These are phyloP conservation scores for Amylostereum chailletii DNA, from an alignment of 1,284 basidiomycete species.

Conservation along the genomic window DNA sequence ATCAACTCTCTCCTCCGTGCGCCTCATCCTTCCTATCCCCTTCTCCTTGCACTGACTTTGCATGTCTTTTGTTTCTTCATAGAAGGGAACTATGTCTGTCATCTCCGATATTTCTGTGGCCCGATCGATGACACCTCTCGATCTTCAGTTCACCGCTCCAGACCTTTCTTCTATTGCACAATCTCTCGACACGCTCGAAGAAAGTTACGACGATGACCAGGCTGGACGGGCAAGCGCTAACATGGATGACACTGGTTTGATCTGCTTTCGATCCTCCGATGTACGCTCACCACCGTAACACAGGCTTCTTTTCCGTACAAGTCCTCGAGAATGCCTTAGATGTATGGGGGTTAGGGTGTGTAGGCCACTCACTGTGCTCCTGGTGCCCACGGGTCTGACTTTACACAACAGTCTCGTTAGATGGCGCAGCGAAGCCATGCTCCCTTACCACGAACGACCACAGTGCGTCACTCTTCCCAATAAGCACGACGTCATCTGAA, in stretches of 20 bases:
- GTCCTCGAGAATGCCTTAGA: conserved; percentile 75
- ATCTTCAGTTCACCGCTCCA: conserved; percentile 66
- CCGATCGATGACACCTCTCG: conserved; percentile 4
- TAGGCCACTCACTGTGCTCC: background rate
- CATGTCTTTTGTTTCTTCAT: conserved; percentile 10
- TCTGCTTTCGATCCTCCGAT: no score
- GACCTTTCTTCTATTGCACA: conserved; percentile 81
- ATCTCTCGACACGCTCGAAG: conserved; percentile 44
- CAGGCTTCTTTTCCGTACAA: conserved; percentile 83
- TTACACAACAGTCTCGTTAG: conserved; percentile 45
- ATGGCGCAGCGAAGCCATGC: conserved; percentile 84
- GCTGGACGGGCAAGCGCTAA: conserved; percentile 49
- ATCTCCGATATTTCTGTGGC: conserved; percentile 1
- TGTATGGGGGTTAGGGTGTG: conserved; percentile 75
- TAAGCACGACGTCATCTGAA: background rate
- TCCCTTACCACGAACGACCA: conserved; percentile 64
- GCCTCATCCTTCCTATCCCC: conserved; percentile 20
- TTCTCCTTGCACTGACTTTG: background rate
- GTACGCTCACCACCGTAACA: conserved; percentile 5
- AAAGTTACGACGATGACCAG: conserved; percentile 34
- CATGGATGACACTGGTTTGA: conserved; percentile 81
- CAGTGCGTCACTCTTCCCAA: conserved; percentile 43
- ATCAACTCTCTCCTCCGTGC: conserved; percentile 72
- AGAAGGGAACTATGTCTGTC: conserved; percentile 67
- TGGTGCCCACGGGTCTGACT: background rate